phyloP scores from a whole-genome alignment of 371 early-diverging fungal genomes.

The Mucor plumbeus region DNA sequence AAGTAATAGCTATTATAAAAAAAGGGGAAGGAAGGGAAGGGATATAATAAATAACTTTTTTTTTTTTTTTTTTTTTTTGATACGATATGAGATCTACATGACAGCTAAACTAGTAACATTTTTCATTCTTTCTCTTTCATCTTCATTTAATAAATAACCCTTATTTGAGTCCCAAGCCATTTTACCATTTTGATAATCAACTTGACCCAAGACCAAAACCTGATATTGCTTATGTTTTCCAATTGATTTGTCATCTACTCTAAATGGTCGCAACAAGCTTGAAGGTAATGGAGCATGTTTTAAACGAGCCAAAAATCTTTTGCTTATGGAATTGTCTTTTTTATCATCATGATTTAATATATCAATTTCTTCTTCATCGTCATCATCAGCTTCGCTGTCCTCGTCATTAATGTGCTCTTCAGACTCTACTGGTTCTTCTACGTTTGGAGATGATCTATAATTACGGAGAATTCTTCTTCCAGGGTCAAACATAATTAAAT shows the following conservation, averaged over 20 bases:
- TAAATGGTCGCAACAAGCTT: slow-evolving; percentile 38
- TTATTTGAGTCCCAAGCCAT: slow-evolving; percentile 34
- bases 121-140: slow-evolving; percentile 47
- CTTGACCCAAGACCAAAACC: slow-evolving; percentile 47
- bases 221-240: slow-evolving; percentile 53
- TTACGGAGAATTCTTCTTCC: slow-evolving; percentile 53
- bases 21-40: not conserved
- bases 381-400: not conserved
- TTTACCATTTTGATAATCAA: slow-evolving; percentile 33
- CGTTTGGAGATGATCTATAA: slow-evolving; percentile 19
- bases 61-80: not conserved
- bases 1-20: not conserved
- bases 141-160: slow-evolving; percentile 40
- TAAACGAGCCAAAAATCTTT: slow-evolving; percentile 10
- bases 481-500: slow-evolving; percentile 75
- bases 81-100: slow-evolving; percentile 9
- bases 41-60: not conserved
- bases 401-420: not conserved
- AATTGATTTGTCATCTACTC: slow-evolving; percentile 50
- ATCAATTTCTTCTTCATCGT: slow-evolving; percentile 20
- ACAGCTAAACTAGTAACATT: slow-evolving; percentile 39
- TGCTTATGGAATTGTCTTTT: not conserved
- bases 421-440: not conserved
- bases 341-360: slow-evolving; percentile 10
- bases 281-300: slow-evolving; percentile 29